Evolutionary conservation across 2,329 filamentous ascomycete species (phyloP).

Genomic region (Talaromyces albobiverticillius): DNA sequence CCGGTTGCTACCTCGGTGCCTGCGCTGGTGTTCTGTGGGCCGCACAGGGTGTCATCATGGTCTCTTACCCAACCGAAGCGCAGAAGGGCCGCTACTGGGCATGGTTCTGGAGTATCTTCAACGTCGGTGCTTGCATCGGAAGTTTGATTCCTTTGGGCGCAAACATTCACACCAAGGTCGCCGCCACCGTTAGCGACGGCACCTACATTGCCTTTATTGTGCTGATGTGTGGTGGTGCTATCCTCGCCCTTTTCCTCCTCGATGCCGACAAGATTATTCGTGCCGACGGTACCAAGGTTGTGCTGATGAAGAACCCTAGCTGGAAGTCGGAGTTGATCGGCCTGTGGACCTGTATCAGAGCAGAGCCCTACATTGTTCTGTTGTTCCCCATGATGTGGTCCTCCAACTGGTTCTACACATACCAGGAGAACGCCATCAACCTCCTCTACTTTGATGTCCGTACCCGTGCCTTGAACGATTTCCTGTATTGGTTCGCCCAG

Average conservation of each 20-base stretch:
- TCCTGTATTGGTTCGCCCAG: conserved; percentile 67
- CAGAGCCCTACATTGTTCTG: conserved; percentile 63
- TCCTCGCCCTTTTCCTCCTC: conserved; percentile 61
- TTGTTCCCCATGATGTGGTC: conserved; percentile 71
- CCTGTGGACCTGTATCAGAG: conserved; percentile 63
- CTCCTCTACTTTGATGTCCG: conserved; percentile 61
- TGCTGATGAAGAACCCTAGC: conserved; percentile 75
- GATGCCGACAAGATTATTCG: conserved; percentile 66
- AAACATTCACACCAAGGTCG: conserved; percentile 16
- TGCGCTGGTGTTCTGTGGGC: conserved; percentile 41
- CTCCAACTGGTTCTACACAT: conserved; percentile 57
- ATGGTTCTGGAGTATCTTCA: conserved; percentile 88
- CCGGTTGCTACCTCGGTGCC: conserved; percentile 37
- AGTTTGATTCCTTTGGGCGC: conserved; percentile 41
- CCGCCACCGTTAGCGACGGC: conserved; percentile 46
- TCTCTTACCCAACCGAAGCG: conserved; percentile 73
- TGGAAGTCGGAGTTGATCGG: conserved; percentile 71
- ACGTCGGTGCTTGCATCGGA: conserved; percentile 77
- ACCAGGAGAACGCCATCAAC: conserved; percentile 66
- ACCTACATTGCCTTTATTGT: conserved; percentile 74
- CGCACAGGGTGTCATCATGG: conserved; percentile 46
- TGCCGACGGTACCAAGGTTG: conserved; percentile 66
- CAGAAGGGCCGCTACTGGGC: conserved; percentile 80
- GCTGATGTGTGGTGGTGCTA: conserved; percentile 64
- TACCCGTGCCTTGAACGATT: conserved; percentile 63